These are phyloP conservation scores for Suillus decipiens DNA, from an alignment of 768 basidiomycete species.

Conservation along the genomic window DNA sequence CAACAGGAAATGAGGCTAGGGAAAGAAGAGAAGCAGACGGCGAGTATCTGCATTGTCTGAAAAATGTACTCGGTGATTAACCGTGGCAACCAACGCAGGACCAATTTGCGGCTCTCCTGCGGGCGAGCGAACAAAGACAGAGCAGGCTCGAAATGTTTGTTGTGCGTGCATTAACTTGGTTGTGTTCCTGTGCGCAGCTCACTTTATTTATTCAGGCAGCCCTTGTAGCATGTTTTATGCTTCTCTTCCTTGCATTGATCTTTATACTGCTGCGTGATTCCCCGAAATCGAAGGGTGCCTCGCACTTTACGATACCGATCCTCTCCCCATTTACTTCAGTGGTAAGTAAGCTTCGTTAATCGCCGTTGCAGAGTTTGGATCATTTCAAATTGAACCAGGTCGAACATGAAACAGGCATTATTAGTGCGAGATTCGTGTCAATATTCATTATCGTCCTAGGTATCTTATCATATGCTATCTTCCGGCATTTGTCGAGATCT, in stretches of 20 bases:
- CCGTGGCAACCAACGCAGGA: slow-evolving; percentile 35
- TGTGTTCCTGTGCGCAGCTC: slow-evolving; percentile 11
- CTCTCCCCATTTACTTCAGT: slow-evolving; percentile 80
- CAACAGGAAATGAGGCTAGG: slow-evolving; percentile 42
- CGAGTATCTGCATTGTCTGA: slow-evolving; percentile 29
- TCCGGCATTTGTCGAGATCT: slow-evolving; percentile 41
- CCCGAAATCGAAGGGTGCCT: slow-evolving; percentile 31
- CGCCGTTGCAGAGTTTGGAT: background rate
- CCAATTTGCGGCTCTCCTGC: slow-evolving; percentile 41
- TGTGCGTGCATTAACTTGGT: slow-evolving; percentile 37
- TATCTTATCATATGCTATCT: slow-evolving; percentile 41
- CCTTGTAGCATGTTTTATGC: slow-evolving; percentile 21
- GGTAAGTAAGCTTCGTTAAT: slow-evolving; percentile 43
- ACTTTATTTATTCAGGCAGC: slow-evolving; percentile 17
- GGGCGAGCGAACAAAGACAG: slow-evolving; percentile 49
- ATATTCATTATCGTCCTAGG: slow-evolving; percentile 43
- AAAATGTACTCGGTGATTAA: background rate
- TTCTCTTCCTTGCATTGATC: slow-evolving; percentile 22
- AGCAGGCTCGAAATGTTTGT: slow-evolving; percentile 51
- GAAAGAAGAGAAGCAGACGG: slow-evolving; percentile 50
- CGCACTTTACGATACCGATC: slow-evolving; percentile 78
- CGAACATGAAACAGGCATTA: slow-evolving; percentile 70
- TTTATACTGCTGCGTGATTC: slow-evolving; percentile 7
- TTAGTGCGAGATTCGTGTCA: slow-evolving; percentile 50
- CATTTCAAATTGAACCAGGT: slow-evolving; percentile 42